Conservation (phyloP, 371 early-diverging fungal genomes). For the Syncephalis fuscata region DNA sequence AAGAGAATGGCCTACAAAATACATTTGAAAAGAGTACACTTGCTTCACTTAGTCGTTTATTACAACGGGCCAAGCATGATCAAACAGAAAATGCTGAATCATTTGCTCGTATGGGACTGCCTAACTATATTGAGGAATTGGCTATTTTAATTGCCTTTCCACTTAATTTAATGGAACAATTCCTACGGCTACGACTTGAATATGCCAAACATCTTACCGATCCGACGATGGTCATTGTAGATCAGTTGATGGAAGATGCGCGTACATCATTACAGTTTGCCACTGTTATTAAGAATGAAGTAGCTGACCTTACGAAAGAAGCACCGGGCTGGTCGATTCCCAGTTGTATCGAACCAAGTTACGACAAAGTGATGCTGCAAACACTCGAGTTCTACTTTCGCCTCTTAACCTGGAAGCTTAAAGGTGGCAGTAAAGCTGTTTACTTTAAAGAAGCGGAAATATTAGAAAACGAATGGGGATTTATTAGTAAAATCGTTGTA, state of each 20-base stretch:
- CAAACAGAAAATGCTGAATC: constrained; percentile 43
- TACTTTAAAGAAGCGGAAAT: constrained; percentile 58
- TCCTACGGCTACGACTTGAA: constrained; percentile 54
- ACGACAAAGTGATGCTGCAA: constrained; percentile 49
- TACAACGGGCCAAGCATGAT: constrained; percentile 39
- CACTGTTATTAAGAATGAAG: constrained; percentile 49
- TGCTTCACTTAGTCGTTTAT: constrained; percentile 25
- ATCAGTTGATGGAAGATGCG: constrained; percentile 69
- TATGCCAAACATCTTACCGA: constrained; percentile 50
- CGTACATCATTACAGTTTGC: constrained; percentile 52
- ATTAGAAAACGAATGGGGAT: constrained; percentile 69
- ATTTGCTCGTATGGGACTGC: constrained; percentile 49
- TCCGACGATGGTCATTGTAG: constrained; percentile 51
- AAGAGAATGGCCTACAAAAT: constrained; percentile 60
- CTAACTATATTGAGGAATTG: constrained; percentile 41
- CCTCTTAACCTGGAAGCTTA: constrained; percentile 52
- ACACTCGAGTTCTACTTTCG: constrained; percentile 64
- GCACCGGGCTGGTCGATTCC: constrained; percentile 53
- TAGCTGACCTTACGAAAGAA: constrained; percentile 38
- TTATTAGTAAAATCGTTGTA: constrained; percentile 45
- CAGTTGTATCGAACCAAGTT: constrained; percentile 37
- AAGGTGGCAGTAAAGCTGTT: constrained; percentile 18
- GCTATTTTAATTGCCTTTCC: constrained; percentile 61
- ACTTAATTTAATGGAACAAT: constrained; percentile 57
- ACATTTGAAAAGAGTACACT: constrained; percentile 65